Evolutionary conservation across 257 asterid species (phyloP), one percentile per base, ranked within the genome.

Genomic region (Oldenlandia corymbosa): DNA sequence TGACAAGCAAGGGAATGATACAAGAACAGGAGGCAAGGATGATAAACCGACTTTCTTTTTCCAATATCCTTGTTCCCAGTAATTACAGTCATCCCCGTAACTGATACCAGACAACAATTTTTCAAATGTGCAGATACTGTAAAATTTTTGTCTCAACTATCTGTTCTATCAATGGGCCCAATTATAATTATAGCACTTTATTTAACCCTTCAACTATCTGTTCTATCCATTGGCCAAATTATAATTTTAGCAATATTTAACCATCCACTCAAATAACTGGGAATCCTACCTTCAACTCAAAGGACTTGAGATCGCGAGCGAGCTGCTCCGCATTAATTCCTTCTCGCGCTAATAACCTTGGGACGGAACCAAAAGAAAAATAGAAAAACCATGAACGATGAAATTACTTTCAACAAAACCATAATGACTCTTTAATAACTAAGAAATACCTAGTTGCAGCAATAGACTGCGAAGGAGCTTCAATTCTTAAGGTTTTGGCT

Each of bases 291-390:
- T 93, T 93, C 54, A 93, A 76, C 73, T 93, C 97, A 51, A 93
- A 93, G 5, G 99, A 93, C 81, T 90, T 93, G 62, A 93, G 99
- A 81, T 93, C 97, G 59, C 95, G 93, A 55, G 99, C 96, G 74
- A 93, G 97, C 74, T 90, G 99, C 81, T 93, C 99, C 0, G 99
- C 99, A 24, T 93, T 93, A 60, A 93, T 80, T 43, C 97, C 99
- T 77, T 93, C 99, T 23, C 95, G 88, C 12, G 99, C 99, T 74
- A 93, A 83, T 57, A 92, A 78, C 80, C 99, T 89, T 64, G 51
- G 32, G 11, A 26, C 2, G 10, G 20, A 46, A 42, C 43, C 13
- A n/a, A 18, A 10, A 60, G 9, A 31, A 26, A 14, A 14, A 10
- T n/a, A 45, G 16, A 46, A 51, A 45, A 5, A 31, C 32, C 17